These are phyloP conservation scores for Moricandia arvensis DNA, from an alignment of 345 rosid species.

Conservation along the genomic window DNA sequence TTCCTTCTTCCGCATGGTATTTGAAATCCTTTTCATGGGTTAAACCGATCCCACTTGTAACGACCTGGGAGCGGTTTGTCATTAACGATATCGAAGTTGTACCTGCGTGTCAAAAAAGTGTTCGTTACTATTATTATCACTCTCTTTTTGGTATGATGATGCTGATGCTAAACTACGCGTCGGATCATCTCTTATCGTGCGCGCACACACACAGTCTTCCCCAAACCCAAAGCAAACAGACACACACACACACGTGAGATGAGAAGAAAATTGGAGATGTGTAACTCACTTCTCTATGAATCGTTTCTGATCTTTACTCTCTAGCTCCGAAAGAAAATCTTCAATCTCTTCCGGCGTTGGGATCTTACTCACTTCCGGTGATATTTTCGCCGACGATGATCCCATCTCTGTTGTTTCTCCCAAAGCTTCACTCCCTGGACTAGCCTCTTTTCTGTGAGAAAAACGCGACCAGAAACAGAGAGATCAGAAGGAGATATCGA, in stretches of 20 bases:
- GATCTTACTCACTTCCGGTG: constrained; percentile 10
- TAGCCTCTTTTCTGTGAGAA: neutral
- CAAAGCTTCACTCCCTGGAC: constrained; percentile 31
- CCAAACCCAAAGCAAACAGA: neutral
- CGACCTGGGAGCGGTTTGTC: constrained; percentile 70
- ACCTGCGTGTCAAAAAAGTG: constrained; percentile 45
- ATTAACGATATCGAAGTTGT: constrained; percentile 67
- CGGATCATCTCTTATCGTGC: constrained; percentile 40
- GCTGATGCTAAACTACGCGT: constrained; percentile 31
- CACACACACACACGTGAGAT: constrained; percentile 7
- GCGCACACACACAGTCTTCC: constrained; percentile 37
- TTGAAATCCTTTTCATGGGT: constrained; percentile 17
- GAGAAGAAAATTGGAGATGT: neutral
- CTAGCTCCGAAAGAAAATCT: constrained; percentile 41
- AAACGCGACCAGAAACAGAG: neutral
- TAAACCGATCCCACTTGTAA: constrained; percentile 61
- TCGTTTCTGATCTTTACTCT: constrained; percentile 38
- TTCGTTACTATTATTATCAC: constrained; percentile 42
- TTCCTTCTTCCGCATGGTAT: neutral
- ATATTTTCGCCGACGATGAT: neutral
- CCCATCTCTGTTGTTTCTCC: constrained; percentile 32
- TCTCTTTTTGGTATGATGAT: neutral
- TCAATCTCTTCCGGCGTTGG: constrained; percentile 51
- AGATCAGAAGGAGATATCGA: too few relatives aligned
- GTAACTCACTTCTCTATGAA: constrained; percentile 59